These are phyloP conservation scores for Sporopachydermia quercuum DNA, from an alignment of 805 yeast genomes.

Conservation along the genomic window DNA sequence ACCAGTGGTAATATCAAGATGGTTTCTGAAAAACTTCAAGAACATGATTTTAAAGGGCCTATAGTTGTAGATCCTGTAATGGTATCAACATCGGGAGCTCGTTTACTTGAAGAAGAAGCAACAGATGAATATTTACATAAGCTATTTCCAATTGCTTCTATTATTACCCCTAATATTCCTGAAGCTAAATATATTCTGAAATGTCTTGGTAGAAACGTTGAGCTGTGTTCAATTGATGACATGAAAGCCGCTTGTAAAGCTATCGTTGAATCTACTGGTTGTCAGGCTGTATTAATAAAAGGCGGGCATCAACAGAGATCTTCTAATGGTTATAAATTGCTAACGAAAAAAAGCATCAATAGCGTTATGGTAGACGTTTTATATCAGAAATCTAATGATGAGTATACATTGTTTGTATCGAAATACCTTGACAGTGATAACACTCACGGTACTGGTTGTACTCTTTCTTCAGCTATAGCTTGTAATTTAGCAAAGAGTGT, in stretches of 20 bases:
- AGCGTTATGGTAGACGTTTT: conserved; percentile 36
- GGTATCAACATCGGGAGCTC: conserved; percentile 66
- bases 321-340: conserved; percentile 13
- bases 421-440: conserved; percentile 30
- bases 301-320: conserved; percentile 56
- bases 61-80: conserved; percentile 74
- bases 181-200: conserved; percentile 40
- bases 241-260: conserved; percentile 23
- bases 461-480: conserved; percentile 68
- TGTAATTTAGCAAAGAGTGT: conserved; percentile 51
- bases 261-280: conserved; percentile 25
- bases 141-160: conserved; percentile 35
- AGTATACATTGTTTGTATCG: conserved; percentile 31
- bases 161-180: conserved; percentile 61
- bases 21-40: conserved; percentile 23
- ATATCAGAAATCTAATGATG: conserved; percentile 25
- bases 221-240: conserved; percentile 25
- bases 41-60: conserved; percentile 18
- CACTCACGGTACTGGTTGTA: conserved; percentile 88
- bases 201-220: conserved; percentile 15
- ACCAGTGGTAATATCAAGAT: conserved; percentile 38
- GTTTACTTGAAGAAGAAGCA: conserved; percentile 33
- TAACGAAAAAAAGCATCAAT: conserved; percentile 17
- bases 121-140: conserved; percentile 26
- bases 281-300: conserved; percentile 48